Conservation (phyloP, 1,284 basidiomycete species). For the Ganoderma sinense region DNA sequence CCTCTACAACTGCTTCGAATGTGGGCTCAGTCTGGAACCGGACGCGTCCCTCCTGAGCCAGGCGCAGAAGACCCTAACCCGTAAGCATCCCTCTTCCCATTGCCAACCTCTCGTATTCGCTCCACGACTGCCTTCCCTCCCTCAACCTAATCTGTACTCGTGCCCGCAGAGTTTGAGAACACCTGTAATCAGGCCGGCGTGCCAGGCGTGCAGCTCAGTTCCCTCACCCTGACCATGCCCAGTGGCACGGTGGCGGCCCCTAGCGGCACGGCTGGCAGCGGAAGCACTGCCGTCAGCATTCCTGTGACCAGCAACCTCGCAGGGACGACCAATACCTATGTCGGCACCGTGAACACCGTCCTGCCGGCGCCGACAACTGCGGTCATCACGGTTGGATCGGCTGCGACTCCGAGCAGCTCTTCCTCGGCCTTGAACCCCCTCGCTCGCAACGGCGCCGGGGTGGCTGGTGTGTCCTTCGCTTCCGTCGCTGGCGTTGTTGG, state of each 20-base stretch:
- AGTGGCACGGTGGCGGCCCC: neutral
- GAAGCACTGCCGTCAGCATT: neutral
- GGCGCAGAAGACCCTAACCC: conserved; percentile 20
- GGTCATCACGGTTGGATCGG: neutral
- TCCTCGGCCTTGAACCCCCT: conserved; percentile 3
- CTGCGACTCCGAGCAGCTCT: neutral
- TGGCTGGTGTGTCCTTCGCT: conserved; percentile 9
- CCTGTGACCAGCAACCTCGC: neutral
- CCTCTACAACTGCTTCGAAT: conserved; percentile 30
- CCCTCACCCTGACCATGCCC: conserved; percentile 17
- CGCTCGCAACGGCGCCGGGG: conserved; percentile 9
- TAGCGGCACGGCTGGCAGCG: conserved; percentile 1
- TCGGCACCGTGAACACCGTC: neutral
- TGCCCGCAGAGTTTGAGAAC: conserved; percentile 13
- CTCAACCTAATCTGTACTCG: neutral
- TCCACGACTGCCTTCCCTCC: neutral
- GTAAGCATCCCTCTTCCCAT: conserved; percentile 10
- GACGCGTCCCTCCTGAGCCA: conserved; percentile 4
- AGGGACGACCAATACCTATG: neutral
- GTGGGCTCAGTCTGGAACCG: conserved; percentile 21
- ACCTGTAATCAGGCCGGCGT: conserved; percentile 14
- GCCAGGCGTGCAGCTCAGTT: neutral
- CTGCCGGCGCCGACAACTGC: neutral
- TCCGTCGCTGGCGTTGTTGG: conserved; percentile 13
- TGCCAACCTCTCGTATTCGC: neutral